phyloP scores from a whole-genome alignment of 2,329 filamentous ascomycete species.

The Aspergillus alliaceus region DNA sequence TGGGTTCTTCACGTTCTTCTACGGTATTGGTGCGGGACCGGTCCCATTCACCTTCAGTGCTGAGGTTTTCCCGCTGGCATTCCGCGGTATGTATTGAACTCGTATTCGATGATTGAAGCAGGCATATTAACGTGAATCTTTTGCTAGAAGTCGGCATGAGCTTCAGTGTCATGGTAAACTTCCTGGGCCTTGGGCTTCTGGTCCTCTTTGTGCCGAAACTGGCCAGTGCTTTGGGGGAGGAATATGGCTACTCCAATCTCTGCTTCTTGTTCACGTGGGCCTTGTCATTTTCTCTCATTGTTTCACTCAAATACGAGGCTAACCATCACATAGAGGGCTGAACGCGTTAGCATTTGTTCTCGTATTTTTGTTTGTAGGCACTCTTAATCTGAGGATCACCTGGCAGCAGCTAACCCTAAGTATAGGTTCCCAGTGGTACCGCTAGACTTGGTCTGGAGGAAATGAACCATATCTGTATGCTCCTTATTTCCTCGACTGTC shows the following conservation, averaged over 20 bases:
- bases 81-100: constrained; percentile 13
- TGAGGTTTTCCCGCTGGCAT: constrained; percentile 23
- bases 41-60: constrained; percentile 26
- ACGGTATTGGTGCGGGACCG: constrained; percentile 47
- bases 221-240: background rate
- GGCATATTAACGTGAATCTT: too few species aligned
- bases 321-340: constrained; percentile 2
- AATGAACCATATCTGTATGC: constrained; percentile 16
- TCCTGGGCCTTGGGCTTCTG: constrained; percentile 19
- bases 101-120: too few species aligned
- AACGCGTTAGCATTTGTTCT: constrained; percentile 11
- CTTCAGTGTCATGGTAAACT: constrained; percentile 26
- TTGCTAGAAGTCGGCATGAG: constrained; percentile 24
- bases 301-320: background rate
- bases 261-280: constrained; percentile 16
- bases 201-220: constrained; percentile 21
- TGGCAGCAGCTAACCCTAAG: background rate
- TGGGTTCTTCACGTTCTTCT: constrained; percentile 40
- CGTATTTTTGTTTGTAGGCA: constrained; percentile 7
- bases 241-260: constrained; percentile 6
- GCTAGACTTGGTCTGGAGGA: constrained; percentile 6
- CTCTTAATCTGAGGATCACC: background rate
- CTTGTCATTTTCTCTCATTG: background rate
- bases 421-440: constrained; percentile 13
- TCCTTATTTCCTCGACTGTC: too few species aligned